Evolutionary conservation across 495 filamentous ascomycete genomes (phyloP).

Genomic region (Cenococcum geophilum): DNA sequence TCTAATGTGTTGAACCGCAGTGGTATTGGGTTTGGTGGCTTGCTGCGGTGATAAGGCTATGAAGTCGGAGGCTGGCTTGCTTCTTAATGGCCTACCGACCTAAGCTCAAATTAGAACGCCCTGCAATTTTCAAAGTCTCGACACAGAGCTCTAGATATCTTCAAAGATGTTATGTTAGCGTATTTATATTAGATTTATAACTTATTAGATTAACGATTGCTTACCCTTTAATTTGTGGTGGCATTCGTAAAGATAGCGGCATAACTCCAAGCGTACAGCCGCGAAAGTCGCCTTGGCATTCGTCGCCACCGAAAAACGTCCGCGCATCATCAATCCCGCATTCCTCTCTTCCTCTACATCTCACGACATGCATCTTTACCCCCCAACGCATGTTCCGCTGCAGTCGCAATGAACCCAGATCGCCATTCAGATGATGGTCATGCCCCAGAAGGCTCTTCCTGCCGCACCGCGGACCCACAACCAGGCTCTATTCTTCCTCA

Average conservation of each 20-base stretch:
- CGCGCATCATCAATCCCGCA: not conserved
- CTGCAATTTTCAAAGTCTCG: no score
- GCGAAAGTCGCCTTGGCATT: not conserved
- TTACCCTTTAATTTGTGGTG: no score
- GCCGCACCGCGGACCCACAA: constrained; percentile 5
- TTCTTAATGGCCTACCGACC: no score
- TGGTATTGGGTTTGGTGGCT: not conserved
- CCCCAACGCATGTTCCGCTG: constrained; percentile 2
- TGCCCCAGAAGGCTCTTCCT: constrained; percentile 33
- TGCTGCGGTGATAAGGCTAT: not conserved
- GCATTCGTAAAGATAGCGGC: no score
- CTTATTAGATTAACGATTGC: no score
- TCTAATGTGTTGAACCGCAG: not conserved
- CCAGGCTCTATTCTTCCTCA: constrained; percentile 15
- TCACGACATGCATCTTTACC: constrained; percentile 19
- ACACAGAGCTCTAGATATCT: no score
- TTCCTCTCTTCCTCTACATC: not conserved
- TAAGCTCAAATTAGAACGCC: no score
- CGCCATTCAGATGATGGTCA: constrained; percentile 49
- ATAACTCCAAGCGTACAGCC: no score
- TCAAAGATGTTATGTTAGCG: no score
- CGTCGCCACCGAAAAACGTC: not conserved
- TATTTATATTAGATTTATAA: no score
- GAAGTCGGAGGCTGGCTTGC: no score
- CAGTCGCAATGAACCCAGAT: constrained; percentile 64